Base-by-base conservation (phyloP, 2,329 filamentous ascomycete species). In the Penicillium sp. region DNA sequence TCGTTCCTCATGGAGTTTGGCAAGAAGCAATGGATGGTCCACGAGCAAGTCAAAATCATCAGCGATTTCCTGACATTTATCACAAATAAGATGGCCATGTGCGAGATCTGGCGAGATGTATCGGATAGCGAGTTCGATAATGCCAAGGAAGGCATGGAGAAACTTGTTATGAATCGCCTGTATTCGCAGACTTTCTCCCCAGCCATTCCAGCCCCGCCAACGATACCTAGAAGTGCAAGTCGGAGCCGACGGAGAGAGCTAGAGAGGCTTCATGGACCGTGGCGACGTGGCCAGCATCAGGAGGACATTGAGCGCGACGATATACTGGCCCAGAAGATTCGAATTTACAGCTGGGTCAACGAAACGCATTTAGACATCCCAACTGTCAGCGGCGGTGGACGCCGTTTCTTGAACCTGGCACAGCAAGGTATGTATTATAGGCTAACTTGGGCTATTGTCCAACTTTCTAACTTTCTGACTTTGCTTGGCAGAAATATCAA, bases 1-100 rank as follows among this genome's bases (percentile, higher is more conserved):
- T 97, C 94, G 0, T 99, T 99, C 67, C 78, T 99, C 30, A 86
- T 86, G 46, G 95, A 99, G 73, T 99, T 99, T 75, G 90, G 87
- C 35, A 99, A 97, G 78, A 90, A 92, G 64, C 94, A 97, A 74
- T 99, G 94, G 94, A 96, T 96, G 90, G 94, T 97, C 7, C 94
- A 99, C 71, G 94, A 99, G 76, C 94, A 99, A 73, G 94, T 97
- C 71, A 99, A 99, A 77, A 97, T 99, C 60, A 96, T 99, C 58
- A 86, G 90, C 62, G 95, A 99, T 72, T 99, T 99, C 65, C 79
- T 99, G 45, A 87, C 91, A 42, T 99, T 99, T 68, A 99, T 99
- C 61, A 89, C 90, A 51, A 96, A 96, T 76, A 97, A 97, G 78
- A 99, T 99, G 95, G 91, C 88, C 14, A 84, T 91, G 61, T 99